Evolutionary conservation across 2,329 filamentous ascomycete species (phyloP).

Genomic region (Neonectria neomacrospora): DNA sequence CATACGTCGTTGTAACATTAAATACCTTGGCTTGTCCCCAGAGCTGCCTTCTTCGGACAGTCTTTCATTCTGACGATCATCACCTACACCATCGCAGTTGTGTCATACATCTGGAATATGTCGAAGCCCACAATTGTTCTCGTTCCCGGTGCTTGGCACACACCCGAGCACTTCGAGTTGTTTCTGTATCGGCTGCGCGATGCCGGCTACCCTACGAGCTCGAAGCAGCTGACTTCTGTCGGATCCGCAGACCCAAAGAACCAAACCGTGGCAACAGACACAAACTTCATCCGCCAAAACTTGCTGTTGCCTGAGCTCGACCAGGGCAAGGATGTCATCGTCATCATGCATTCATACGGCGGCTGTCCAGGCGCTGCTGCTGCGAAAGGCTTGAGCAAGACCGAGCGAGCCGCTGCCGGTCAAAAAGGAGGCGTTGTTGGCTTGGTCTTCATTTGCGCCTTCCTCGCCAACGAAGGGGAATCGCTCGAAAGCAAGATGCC

Average conservation of each 20-base stretch:
- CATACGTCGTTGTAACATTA: too few relatives aligned
- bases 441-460: slow-evolving; percentile 29
- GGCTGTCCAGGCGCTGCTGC: slow-evolving; percentile 33
- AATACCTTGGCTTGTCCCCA: background rate
- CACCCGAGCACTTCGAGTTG: background rate
- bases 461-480: slow-evolving; percentile 16
- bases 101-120: background rate
- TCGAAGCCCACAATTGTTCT: slow-evolving; percentile 31
- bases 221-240: slow-evolving; percentile 18
- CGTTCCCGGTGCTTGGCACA: slow-evolving; percentile 40
- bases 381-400: slow-evolving; percentile 30
- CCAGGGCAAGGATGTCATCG: slow-evolving; percentile 33
- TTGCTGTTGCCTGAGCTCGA: slow-evolving; percentile 28
- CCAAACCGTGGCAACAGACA: slow-evolving; percentile 12
- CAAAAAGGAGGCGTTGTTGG: slow-evolving; percentile 25
- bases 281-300: slow-evolving; percentile 13
- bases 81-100: too few relatives aligned
- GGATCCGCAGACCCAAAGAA: slow-evolving; percentile 9
- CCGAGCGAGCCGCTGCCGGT: slow-evolving; percentile 13
- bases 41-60: background rate
- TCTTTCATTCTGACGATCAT: too few relatives aligned
- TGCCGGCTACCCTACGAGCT: slow-evolving; percentile 25
- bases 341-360: slow-evolving; percentile 42
- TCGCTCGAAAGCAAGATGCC: slow-evolving; percentile 18
- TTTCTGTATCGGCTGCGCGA: slow-evolving; percentile 12